phyloP scores from a whole-genome alignment of 768 basidiomycete genomes.

The Leccinellum rugosiceps region DNA sequence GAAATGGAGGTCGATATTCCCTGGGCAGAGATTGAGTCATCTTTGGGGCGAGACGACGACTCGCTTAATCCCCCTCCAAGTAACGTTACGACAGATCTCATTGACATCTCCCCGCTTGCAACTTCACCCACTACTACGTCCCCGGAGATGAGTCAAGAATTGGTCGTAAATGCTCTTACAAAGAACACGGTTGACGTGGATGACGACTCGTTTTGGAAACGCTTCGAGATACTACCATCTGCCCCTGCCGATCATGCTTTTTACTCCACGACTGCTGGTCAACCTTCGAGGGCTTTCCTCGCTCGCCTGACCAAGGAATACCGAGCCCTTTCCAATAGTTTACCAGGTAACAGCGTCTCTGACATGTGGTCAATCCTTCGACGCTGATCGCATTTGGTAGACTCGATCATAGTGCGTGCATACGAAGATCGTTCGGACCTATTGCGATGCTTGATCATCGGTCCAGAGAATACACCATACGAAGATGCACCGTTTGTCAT shows the following conservation, averaged over 20 bases:
- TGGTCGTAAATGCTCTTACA: constrained; percentile 22
- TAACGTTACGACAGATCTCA: constrained; percentile 17
- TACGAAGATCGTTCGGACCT: constrained; percentile 91
- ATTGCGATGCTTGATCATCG: constrained; percentile 84
- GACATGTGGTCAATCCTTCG: neutral
- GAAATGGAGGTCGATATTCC: constrained; percentile 37
- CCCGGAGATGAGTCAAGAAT: constrained; percentile 33
- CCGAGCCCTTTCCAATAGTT: constrained; percentile 67
- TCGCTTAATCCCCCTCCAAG: constrained; percentile 14
- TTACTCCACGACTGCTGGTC: constrained; percentile 53
- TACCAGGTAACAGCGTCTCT: constrained; percentile 64
- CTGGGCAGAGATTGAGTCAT: constrained; percentile 26
- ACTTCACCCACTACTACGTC: constrained; percentile 30
- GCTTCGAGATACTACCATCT: constrained; percentile 75
- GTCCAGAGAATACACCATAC: constrained; percentile 93
- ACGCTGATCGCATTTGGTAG: constrained; percentile 35
- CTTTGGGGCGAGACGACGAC: constrained; percentile 16
- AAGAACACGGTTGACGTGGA: constrained; percentile 33
- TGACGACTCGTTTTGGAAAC: constrained; percentile 58
- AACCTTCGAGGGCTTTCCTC: constrained; percentile 72
- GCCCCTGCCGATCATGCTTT: constrained; percentile 86
- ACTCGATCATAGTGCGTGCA: constrained; percentile 83
- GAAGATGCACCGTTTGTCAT: constrained; percentile 93
- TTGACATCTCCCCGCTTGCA: constrained; percentile 24
- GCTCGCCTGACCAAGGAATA: constrained; percentile 81